phyloP scores from a whole-genome alignment of 1,139 yeast genomes.

The Saccharomyces hybrid region DNA sequence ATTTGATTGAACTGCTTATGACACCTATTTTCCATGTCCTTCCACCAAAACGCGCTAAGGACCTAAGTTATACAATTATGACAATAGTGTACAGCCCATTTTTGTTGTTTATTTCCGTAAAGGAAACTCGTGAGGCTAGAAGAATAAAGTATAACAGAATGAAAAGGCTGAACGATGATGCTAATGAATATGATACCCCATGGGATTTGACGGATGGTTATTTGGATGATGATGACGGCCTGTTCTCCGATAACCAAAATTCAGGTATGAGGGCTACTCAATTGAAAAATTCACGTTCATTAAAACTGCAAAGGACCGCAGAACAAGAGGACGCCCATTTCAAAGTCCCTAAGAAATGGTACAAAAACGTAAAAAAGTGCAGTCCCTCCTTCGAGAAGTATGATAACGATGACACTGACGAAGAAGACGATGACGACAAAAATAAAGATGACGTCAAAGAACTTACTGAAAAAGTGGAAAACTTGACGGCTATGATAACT shows the following conservation, averaged over 20 bases:
- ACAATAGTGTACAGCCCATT: constrained; percentile 61
- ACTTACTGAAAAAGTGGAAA: not conserved
- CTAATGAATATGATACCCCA: constrained; percentile 68
- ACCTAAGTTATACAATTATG: constrained; percentile 50
- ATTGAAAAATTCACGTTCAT: constrained; percentile 37
- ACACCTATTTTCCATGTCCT: constrained; percentile 31
- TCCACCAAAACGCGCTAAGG: constrained; percentile 21
- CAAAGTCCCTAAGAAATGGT: constrained; percentile 46
- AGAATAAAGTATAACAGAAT: constrained; percentile 66
- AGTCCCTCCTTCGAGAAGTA: not conserved
- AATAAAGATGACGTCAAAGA: not conserved
- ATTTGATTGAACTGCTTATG: constrained; percentile 55
- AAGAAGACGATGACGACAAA: not conserved
- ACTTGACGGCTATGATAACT: not conserved
- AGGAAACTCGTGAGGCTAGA: constrained; percentile 59
- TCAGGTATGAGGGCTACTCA: constrained; percentile 36
- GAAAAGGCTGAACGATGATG: constrained; percentile 65
- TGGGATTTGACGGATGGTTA: constrained; percentile 84
- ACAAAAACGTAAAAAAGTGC: constrained; percentile 36
- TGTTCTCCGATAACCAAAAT: constrained; percentile 23
- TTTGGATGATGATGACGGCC: constrained; percentile 35
- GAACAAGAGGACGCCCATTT: constrained; percentile 71
- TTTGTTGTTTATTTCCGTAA: constrained; percentile 50
- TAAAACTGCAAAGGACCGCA: constrained; percentile 50
- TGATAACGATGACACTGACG: not conserved